phyloP scores from a whole-genome alignment of 108 stramenopile species.

The Seminavis robusta region DNA sequence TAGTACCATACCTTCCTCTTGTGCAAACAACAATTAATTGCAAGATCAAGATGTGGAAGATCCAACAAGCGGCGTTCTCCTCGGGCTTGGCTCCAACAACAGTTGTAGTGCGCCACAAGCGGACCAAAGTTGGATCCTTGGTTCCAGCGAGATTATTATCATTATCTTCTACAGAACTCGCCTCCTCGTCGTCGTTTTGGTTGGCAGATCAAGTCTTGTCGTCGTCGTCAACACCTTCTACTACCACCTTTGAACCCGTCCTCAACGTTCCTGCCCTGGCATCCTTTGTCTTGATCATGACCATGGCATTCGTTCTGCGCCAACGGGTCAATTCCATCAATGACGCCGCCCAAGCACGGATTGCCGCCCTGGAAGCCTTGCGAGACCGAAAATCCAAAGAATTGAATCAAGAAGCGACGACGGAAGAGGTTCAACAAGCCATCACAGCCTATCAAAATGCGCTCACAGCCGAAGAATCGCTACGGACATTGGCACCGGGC shows the following conservation, averaged over 20 bases:
- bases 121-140: no score
- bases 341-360: slow-evolving; percentile 24
- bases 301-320: slow-evolving; percentile 28
- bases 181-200: no score
- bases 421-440: slow-evolving; percentile 8
- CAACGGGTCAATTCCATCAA: slow-evolving; percentile 37
- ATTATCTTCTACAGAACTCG: no score
- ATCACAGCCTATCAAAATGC: slow-evolving; percentile 30
- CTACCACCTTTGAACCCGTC: slow-evolving; percentile 24
- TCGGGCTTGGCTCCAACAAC: no score
- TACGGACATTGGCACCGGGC: slow-evolving; percentile 40
- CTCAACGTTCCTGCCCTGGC: slow-evolving; percentile 32
- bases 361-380: slow-evolving; percentile 19
- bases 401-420: slow-evolving; percentile 14
- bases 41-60: no score
- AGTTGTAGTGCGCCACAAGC: no score
- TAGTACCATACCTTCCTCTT: no score
- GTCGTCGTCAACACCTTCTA: no score
- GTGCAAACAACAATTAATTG: no score
- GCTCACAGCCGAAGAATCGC: slow-evolving; percentile 22
- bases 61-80: no score
- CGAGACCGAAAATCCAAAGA: slow-evolving; percentile 27
- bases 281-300: slow-evolving; percentile 36
- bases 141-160: no score
- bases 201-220: no score